Evolutionary conservation across 2,329 filamentous ascomycete genomes (phyloP).

Genomic region (Calonectria hawksworthii): DNA sequence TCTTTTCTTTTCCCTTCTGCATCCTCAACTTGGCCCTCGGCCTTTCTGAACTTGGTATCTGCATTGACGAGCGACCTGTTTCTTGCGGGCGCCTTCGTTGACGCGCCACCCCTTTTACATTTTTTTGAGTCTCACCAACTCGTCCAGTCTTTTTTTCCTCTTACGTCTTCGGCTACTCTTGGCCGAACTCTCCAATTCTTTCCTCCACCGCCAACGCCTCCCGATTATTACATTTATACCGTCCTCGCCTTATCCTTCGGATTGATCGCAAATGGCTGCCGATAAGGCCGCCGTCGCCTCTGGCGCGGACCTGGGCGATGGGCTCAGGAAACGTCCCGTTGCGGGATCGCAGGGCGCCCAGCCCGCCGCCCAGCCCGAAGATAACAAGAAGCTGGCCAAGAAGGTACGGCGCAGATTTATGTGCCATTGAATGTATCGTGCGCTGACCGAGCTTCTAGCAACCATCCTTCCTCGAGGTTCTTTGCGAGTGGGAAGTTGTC

Average conservation of each 20-base stretch:
- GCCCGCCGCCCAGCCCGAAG: slow-evolving; percentile 62
- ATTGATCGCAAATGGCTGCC: slow-evolving; percentile 63
- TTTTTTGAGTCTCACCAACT: slow-evolving; percentile 52
- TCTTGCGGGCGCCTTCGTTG: slow-evolving; percentile 34
- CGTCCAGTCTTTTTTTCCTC: slow-evolving; percentile 52
- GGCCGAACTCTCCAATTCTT: slow-evolving; percentile 28
- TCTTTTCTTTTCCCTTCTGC: slow-evolving; percentile 39
- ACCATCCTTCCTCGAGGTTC: slow-evolving; percentile 71
- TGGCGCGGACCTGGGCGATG: slow-evolving; percentile 71
- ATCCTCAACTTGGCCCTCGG: slow-evolving; percentile 33
- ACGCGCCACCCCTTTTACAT: slow-evolving; percentile 42
- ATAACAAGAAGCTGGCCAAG: slow-evolving; percentile 71
- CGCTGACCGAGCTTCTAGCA: slow-evolving; percentile 53
- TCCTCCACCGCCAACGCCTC: slow-evolving; percentile 27
- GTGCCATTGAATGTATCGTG: background rate
- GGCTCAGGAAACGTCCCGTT: slow-evolving; percentile 68
- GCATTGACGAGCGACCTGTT: slow-evolving; percentile 43
- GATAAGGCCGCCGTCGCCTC: slow-evolving; percentile 70
- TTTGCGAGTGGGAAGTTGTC: slow-evolving; percentile 75
- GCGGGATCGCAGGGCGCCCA: slow-evolving; percentile 53
- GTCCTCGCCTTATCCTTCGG: slow-evolving; percentile 22
- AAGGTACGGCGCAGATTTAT: slow-evolving; percentile 60
- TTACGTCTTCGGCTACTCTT: slow-evolving; percentile 37
- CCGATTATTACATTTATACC: slow-evolving; percentile 25
- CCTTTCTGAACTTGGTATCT: slow-evolving; percentile 38